Evolutionary conservation across 2,329 filamentous ascomycete genomes (phyloP).

Genomic region (Penicillium sclerotiorum): DNA sequence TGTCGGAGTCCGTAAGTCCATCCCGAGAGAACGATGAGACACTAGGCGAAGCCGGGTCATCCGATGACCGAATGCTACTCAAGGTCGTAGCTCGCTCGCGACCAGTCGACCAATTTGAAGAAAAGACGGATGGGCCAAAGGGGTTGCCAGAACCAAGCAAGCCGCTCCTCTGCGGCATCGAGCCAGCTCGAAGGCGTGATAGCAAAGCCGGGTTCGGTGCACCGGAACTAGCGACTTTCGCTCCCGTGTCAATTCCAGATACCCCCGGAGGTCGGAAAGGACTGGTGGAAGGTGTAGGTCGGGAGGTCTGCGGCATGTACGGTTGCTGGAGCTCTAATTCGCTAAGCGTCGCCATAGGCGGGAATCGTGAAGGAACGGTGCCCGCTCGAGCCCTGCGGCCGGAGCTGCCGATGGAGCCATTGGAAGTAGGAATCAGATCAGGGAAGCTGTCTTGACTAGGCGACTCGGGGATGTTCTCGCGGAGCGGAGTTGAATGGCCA

Average conservation of each 20-base stretch:
- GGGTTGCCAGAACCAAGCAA: constrained; percentile 64
- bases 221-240: constrained; percentile 41
- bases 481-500: constrained; percentile 91
- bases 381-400: constrained; percentile 84
- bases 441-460: constrained; percentile 91
- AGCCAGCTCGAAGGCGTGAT: constrained; percentile 85
- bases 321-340: constrained; percentile 58
- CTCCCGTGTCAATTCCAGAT: constrained; percentile 44
- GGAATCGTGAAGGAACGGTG: constrained; percentile 93
- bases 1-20: constrained; percentile 80
- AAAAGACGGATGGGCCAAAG: constrained; percentile 88
- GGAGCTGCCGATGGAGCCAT: constrained; percentile 65
- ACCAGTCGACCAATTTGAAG: constrained; percentile 77
- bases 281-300: constrained; percentile 82
- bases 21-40: constrained; percentile 86
- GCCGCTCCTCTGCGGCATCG: constrained; percentile 85
- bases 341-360: constrained; percentile 69
- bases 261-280: constrained; percentile 72
- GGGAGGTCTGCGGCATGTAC: constrained; percentile 73
- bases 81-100: constrained; percentile 86
- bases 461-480: constrained; percentile 96
- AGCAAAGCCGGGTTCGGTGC: constrained; percentile 71
- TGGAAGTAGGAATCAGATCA: constrained; percentile 75
- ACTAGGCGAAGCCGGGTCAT: constrained; percentile 83
- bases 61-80: constrained; percentile 83